Conservation (phyloP, 345 rosid genomes). For the Hypericum androsaemum region DNA sequence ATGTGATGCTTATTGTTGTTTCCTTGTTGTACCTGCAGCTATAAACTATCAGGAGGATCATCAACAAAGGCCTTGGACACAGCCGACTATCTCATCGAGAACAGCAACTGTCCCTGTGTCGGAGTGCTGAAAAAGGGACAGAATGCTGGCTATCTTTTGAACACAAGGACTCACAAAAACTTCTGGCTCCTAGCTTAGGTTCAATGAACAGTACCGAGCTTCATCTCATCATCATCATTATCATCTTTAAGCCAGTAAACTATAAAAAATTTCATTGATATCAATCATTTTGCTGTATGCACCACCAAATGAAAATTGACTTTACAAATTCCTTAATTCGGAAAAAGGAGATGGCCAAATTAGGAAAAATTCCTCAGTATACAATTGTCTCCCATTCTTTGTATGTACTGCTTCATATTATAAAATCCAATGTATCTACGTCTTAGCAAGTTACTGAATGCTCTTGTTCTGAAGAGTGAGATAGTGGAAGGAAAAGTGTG, state of each 20-base stretch:
- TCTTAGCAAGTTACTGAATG: constrained; percentile 37
- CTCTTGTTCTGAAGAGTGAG: constrained; percentile 56
- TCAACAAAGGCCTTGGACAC: constrained; percentile 51
- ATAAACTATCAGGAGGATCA: constrained; percentile 41
- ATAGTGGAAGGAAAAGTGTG: constrained; percentile 28
- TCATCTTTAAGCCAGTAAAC: too few relatives aligned
- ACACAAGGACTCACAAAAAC: constrained; percentile 71
- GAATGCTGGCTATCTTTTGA: constrained; percentile 79
- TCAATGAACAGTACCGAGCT: too few relatives aligned
- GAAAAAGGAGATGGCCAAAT: too few relatives aligned
- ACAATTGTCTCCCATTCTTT: too few relatives aligned
- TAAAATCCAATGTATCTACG: too few relatives aligned
- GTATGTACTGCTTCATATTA: too few relatives aligned
- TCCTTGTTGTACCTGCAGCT: constrained; percentile 13
- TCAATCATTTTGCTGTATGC: too few relatives aligned
- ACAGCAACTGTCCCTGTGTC: constrained; percentile 72
- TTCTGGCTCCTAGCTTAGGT: constrained; percentile 82
- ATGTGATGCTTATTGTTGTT: background rate
- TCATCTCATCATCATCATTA: too few relatives aligned
- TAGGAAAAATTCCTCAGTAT: too few relatives aligned
- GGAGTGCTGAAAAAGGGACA: constrained; percentile 76
- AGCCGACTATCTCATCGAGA: constrained; percentile 73
- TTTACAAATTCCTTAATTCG: too few relatives aligned
- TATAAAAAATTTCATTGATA: too few relatives aligned
- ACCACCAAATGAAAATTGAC: too few relatives aligned